Evolutionary conservation across 768 basidiomycete genomes (phyloP).

Genomic region (Mycena crocata): DNA sequence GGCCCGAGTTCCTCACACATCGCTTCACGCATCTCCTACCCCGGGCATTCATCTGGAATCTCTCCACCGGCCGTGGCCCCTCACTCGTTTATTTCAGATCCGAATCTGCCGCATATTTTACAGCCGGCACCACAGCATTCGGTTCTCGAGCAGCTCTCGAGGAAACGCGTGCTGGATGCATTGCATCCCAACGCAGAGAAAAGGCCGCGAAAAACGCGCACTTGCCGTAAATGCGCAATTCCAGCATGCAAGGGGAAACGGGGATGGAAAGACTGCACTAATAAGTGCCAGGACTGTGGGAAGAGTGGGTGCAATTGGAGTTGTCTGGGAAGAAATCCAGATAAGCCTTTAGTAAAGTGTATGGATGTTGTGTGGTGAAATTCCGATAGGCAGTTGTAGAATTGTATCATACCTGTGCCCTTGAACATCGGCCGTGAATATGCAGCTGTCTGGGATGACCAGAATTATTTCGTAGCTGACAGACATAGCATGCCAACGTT

Average conservation of each 20-base stretch:
- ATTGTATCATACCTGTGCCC: no score
- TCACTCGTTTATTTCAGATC: not conserved
- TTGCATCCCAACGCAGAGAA: not conserved
- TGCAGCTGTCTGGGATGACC: no score
- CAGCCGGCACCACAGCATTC: not conserved
- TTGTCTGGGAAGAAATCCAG: no score
- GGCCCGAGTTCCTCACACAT: no score
- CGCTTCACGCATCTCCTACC: not conserved
- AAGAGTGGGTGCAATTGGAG: not conserved
- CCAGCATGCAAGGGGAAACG: constrained; percentile 4
- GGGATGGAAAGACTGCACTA: constrained; percentile 6
- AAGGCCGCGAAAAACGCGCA: not conserved
- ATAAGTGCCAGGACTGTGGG: constrained; percentile 3
- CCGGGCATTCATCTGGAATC: not conserved
- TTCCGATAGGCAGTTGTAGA: no score
- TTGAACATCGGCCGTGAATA: not conserved
- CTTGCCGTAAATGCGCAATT: constrained; percentile 3
- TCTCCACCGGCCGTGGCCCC: not conserved
- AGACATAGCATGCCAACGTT: no score
- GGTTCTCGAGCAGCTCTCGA: not conserved
- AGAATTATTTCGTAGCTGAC: no score
- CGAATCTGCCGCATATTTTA: not conserved
- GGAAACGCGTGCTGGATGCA: not conserved
- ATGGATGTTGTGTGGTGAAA: not conserved
- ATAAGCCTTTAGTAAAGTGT: not conserved